Conservation (phyloP, 768 basidiomycete species). For the Lentinula edodes region DNA sequence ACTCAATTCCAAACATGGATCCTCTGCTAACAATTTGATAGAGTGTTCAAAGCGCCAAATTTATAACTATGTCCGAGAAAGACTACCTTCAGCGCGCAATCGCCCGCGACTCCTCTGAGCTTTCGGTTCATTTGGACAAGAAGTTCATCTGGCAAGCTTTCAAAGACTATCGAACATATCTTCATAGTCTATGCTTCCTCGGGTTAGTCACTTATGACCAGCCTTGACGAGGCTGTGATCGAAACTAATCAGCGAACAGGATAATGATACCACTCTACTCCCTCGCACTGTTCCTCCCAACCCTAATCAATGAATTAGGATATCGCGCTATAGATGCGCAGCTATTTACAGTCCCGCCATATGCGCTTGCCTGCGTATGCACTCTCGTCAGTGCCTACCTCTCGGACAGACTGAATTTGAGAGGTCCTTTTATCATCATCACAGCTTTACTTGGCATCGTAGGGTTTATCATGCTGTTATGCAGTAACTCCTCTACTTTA, state of each 20-base stretch:
- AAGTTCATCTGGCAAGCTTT: conserved; percentile 46
- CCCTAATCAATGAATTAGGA: conserved; percentile 43
- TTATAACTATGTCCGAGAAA: conserved; percentile 42
- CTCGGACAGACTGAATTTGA: conserved; percentile 35
- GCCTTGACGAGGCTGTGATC: neutral
- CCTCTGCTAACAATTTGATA: conserved; percentile 34
- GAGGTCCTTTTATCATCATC: conserved; percentile 46
- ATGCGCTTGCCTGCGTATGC: conserved; percentile 37
- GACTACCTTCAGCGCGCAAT: conserved; percentile 32
- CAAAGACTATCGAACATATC: conserved; percentile 38
- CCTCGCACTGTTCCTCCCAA: conserved; percentile 43
- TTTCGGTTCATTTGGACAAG: conserved; percentile 37
- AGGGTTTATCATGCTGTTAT: conserved; percentile 47
- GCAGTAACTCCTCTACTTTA: conserved; percentile 13
- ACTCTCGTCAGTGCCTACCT: conserved; percentile 36
- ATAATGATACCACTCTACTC: conserved; percentile 20
- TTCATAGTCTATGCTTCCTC: conserved; percentile 34
- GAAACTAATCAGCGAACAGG: conserved; percentile 17
- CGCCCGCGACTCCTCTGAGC: conserved; percentile 37
- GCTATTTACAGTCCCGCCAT: conserved; percentile 46
- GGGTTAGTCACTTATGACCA: conserved; percentile 22
- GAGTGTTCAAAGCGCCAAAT: conserved; percentile 42
- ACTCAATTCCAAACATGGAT: neutral
- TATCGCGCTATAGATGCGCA: conserved; percentile 47
- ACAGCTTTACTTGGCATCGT: conserved; percentile 37